Base-by-base conservation (phyloP, 2,329 filamentous ascomycete species). In the Microdochium trichocladiopsis region DNA sequence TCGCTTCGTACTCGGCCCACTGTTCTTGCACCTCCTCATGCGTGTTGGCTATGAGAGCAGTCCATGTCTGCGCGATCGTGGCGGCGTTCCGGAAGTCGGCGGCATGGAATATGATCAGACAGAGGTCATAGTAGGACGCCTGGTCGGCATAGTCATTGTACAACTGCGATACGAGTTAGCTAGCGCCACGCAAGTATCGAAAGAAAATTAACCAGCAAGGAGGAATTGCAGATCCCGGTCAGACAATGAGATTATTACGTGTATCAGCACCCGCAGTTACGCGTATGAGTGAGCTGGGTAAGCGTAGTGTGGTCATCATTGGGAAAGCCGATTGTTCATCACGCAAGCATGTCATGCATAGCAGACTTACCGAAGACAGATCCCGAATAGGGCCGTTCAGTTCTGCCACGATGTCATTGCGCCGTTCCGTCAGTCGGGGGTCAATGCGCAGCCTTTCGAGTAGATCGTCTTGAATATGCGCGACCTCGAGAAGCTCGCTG, bases 401-500 rank as follows among this genome's bases (percentile, higher is more conserved):
- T 28, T 81, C 77, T 47, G 76, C 67, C 53, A 88, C 70, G 23
- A 95, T 82, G 1, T 73, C 70, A 61, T 81, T 83, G 45, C 83
- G 81, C 49, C 86, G 82, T 1, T 75, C 70, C 12, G 77, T 72
- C 36, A 96, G 79, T 45, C 94, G 83, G 1, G 74, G 66, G 58
- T 99, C 94, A 10, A 79, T 78, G 63, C 79, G 83, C 50, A 99
- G 73, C 47, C 90, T 81, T 64, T 91, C 87, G 23, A 97, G 69
- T 43, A 97, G 71, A 61, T 99, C 94, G 64, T 96, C 90, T 67
- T 99, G 94, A 51, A 99, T 94, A 63, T 94, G 93, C 14, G 92
- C 93, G 49, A 97, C 83, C 61, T 99, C 94, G 10, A 99, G 82
- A 47, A 95, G 77, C 59, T 94, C 91, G 2, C 85, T 85, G 23